A percentile compares a stretch with the other conserved stretches of the same genome.
These are phyloP conservation scores for Pezicula neosporulosa DNA, from an alignment of 2,329 filamentous ascomycete genomes.

Conservation along the genomic window DNA sequence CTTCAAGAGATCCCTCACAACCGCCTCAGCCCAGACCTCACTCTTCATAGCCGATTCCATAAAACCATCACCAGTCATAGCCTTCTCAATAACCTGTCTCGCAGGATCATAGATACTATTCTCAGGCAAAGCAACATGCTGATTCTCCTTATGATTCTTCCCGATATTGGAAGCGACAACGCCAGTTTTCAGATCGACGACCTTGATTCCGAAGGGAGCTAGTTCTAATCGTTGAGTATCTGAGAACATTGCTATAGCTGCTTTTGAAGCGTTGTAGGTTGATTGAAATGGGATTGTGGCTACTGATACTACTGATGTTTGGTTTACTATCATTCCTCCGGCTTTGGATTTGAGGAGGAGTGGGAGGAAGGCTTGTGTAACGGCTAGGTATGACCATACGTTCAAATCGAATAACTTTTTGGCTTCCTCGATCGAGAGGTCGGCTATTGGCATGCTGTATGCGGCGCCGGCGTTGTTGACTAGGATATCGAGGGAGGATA, in stretches of 20 bases:
- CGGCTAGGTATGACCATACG: slow-evolving; percentile 24
- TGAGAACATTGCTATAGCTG: slow-evolving; percentile 35
- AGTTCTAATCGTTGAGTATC: slow-evolving; percentile 40
- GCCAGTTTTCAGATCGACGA: slow-evolving; percentile 13
- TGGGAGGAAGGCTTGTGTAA: slow-evolving; percentile 27
- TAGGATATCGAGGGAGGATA: slow-evolving; percentile 35
- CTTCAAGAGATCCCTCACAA: slow-evolving; percentile 2
- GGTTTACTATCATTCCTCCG: slow-evolving; percentile 37
- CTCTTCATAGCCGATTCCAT: background rate
- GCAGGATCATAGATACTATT: slow-evolving; percentile 1
- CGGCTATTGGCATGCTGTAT: slow-evolving; percentile 6
- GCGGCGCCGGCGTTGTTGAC: slow-evolving; percentile 39
- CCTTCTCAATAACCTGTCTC: background rate
- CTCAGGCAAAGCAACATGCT: background rate
- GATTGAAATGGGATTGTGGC: slow-evolving; percentile 32
- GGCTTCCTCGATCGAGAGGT: background rate
- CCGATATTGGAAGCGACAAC: slow-evolving; percentile 6
- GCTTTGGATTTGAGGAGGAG: slow-evolving; percentile 33
- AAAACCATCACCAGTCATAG: background rate
- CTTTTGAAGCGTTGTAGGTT: slow-evolving; percentile 41
- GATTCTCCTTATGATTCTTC: background rate
- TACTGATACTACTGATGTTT: slow-evolving; percentile 29
- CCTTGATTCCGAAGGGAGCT: slow-evolving; percentile 11
- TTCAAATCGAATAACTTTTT: slow-evolving; percentile 25
- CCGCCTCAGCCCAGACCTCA: slow-evolving; percentile 5